phyloP scores from a whole-genome alignment of 441 rosid species.

The Gossypium schwendimanii region DNA sequence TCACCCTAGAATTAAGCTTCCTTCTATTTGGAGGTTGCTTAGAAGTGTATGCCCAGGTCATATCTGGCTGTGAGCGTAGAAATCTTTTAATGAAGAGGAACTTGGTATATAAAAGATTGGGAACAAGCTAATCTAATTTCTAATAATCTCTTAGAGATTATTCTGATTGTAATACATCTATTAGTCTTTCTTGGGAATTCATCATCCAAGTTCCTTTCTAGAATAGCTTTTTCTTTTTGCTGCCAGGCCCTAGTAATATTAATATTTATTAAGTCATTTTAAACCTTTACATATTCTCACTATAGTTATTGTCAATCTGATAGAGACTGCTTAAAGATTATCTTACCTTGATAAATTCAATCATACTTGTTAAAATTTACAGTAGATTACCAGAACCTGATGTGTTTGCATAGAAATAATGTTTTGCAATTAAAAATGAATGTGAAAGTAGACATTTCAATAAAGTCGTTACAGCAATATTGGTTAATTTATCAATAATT shows the following conservation, averaged over 20 bases:
- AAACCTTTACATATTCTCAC: not conserved
- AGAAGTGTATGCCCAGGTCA: not conserved
- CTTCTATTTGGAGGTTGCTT: not conserved
- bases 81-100: not conserved
- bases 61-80: not conserved
- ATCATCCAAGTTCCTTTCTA: not conserved
- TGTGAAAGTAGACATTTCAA: not conserved
- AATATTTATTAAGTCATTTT: not conserved
- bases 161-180: not conserved
- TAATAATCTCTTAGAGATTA: not conserved
- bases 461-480: not conserved
- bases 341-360: not conserved
- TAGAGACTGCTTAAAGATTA: not conserved
- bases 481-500: not conserved
- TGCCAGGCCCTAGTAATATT: not conserved
- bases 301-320: not conserved
- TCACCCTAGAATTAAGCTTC: not conserved
- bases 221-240: not conserved
- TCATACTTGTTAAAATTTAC: not conserved
- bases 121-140: not conserved
- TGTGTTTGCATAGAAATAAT: not conserved
- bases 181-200: not conserved
- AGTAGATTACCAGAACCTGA: not conserved
- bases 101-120: not conserved
- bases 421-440: not conserved